These are phyloP conservation scores for Botrytis elliptica DNA, from an alignment of 2,329 filamentous ascomycete species.

Conservation along the genomic window DNA sequence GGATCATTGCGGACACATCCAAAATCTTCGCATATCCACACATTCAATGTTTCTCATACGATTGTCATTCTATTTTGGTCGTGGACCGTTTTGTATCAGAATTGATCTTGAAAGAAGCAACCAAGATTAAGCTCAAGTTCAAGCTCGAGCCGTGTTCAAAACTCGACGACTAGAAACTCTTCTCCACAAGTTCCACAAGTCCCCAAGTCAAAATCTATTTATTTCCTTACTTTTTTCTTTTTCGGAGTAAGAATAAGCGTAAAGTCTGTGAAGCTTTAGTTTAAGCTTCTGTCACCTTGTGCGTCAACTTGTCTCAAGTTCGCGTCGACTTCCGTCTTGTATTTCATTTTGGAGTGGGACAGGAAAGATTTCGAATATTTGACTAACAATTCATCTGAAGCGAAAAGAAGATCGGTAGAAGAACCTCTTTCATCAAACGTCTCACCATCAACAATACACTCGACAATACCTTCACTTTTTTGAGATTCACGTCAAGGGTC, in stretches of 20 bases:
- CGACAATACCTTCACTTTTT: not conserved
- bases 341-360: constrained; percentile 13
- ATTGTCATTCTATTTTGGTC: not conserved
- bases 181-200: not conserved
- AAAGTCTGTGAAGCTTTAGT: constrained; percentile 18
- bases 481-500: not conserved
- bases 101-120: not conserved
- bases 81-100: not conserved
- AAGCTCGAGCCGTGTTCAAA: not conserved
- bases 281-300: constrained; percentile 37
- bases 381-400: constrained; percentile 37
- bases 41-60: not conserved
- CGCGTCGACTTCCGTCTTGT: constrained; percentile 25
- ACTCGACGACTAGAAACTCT: not conserved
- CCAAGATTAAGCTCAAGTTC: not conserved
- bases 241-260: constrained; percentile 6
- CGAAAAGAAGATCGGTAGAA: constrained; percentile 27
- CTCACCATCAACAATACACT: constrained; percentile 23
- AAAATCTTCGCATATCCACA: not conserved
- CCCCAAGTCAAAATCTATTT: not conserved
- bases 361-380: constrained; percentile 21
- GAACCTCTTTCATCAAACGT: constrained; percentile 26
- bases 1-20: not conserved
- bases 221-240: not conserved
- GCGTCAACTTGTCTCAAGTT: constrained; percentile 35